Conservation (phyloP, 78 protist genomes). For the Tieghemostelium lacteum region DNA sequence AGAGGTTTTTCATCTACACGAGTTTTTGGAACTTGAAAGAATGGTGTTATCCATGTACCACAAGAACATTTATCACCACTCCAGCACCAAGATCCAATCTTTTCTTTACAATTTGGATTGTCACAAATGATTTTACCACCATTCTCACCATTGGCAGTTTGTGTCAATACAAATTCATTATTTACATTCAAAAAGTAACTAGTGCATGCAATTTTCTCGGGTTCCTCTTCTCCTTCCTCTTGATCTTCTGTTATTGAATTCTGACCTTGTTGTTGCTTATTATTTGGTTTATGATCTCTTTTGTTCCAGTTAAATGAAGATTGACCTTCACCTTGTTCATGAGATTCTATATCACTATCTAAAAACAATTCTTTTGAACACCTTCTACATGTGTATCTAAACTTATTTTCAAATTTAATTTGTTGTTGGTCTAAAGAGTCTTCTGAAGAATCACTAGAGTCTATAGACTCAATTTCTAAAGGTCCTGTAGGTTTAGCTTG, state of each 20-base stretch:
- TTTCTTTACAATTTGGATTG: slow-evolving; percentile 42
- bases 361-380: slow-evolving; percentile 48
- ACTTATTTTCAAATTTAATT: no score
- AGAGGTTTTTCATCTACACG: slow-evolving; percentile 62
- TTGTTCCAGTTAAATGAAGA: slow-evolving; percentile 31
- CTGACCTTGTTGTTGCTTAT: background rate
- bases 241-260: background rate
- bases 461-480: background rate
- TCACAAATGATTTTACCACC: slow-evolving; percentile 34
- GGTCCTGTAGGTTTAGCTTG: background rate
- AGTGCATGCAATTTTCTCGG: slow-evolving; percentile 17
- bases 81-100: slow-evolving; percentile 61
- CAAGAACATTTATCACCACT: slow-evolving; percentile 65
- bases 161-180: slow-evolving; percentile 1
- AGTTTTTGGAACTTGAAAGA: slow-evolving; percentile 58
- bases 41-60: slow-evolving; percentile 55
- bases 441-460: background rate
- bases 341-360: slow-evolving; percentile 16
- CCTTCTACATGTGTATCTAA: slow-evolving; percentile 46
- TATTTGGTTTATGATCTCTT: background rate
- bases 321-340: slow-evolving; percentile 62
- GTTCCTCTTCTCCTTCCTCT: background rate
- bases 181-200: slow-evolving; percentile 23
- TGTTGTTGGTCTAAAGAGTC: background rate
- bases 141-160: background rate